Conservation (phyloP, 2,329 filamentous ascomycete species). For the Neonectria neomacrospora region DNA sequence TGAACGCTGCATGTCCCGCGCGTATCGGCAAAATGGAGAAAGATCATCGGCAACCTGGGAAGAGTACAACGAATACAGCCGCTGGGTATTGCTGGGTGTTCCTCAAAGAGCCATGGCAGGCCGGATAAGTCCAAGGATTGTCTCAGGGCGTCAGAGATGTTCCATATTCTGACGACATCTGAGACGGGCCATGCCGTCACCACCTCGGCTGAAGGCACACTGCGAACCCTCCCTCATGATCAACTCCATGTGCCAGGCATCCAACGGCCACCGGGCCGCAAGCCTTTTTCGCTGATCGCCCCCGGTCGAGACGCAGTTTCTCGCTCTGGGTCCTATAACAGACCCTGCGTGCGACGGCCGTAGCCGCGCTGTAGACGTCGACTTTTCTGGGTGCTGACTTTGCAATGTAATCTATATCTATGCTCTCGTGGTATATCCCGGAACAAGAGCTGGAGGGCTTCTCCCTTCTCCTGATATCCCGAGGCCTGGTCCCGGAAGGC, state of each 20-base stretch:
- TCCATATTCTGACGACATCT: conserved; percentile 5
- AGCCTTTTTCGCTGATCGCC: background rate
- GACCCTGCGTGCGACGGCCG: background rate
- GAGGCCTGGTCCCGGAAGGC: background rate
- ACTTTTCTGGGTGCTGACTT: conserved; percentile 13
- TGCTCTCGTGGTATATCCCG: too few relatives aligned
- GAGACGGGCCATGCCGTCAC: conserved; percentile 13
- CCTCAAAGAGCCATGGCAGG: conserved; percentile 10
- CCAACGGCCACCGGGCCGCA: conserved; percentile 19
- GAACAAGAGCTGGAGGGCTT: conserved; percentile 1
- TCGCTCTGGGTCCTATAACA: too few relatives aligned
- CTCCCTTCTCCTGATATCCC: conserved; percentile 12
- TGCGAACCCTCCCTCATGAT: conserved; percentile 14
- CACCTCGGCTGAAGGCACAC: conserved; percentile 17
- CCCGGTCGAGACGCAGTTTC: too few relatives aligned
- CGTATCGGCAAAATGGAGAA: conserved; percentile 21
- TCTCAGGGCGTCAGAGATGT: conserved; percentile 3
- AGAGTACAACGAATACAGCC: background rate
- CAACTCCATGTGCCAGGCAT: conserved; percentile 23
- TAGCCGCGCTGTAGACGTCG: conserved; percentile 14
- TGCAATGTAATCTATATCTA: too few relatives aligned
- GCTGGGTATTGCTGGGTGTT: background rate
- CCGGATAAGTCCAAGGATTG: conserved; percentile 17
- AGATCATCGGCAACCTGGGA: background rate
- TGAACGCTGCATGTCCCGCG: conserved; percentile 4